Base-by-base conservation (phyloP, 768 basidiomycete genomes). In the Coprinellus micaceus region DNA sequence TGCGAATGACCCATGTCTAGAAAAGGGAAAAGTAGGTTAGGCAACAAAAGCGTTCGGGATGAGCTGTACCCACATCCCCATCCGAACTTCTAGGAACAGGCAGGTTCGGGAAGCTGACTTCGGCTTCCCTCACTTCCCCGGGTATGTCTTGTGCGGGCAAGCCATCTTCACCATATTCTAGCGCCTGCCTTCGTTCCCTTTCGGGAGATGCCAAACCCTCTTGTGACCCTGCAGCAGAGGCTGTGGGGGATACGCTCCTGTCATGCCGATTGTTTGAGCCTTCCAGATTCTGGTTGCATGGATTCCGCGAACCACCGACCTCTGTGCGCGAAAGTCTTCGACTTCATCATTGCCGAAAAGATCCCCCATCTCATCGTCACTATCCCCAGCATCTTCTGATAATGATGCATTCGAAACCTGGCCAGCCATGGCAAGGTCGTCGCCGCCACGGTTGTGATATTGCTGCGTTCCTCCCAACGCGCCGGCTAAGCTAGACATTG, bases 1-100 rank as follows among this genome's bases (percentile, higher is more conserved):
- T 84, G 40, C 91, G 85, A 54, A 96, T 83, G 52, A 94, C 88
- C 94, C 94, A 98, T 62, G 87, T 84, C 92, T 93, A 59, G 49
- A 44, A 58, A 40, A 22, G n/a, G 22, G 17, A 25, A 57, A 30
- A 58, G 52, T 30, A 25, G 30, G 39, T 47, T 49, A 21, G 5
- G 52, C 30, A 45, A 15, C 29, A 44, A 17, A 26, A 45, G 53
- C 29, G 39, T 58, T 50, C 45, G 50, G 57, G 52, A 19, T 26
- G 28, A 41, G 26, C 46, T 24, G 24, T 52, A 66, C 85, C 75
- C 69, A 95, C 95, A 66, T 89, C 82, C 53, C 86, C 87, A 67
- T 94, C 88, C 57, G 89, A 88, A 60, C 85, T 86, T 63, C 80
- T 82, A 52, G 93, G 88, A 22, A 88, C 80, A 11, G 90, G 91